These are phyloP conservation scores for Alternaria longipes DNA, from an alignment of 2,329 filamentous ascomycete species.

Conservation along the genomic window DNA sequence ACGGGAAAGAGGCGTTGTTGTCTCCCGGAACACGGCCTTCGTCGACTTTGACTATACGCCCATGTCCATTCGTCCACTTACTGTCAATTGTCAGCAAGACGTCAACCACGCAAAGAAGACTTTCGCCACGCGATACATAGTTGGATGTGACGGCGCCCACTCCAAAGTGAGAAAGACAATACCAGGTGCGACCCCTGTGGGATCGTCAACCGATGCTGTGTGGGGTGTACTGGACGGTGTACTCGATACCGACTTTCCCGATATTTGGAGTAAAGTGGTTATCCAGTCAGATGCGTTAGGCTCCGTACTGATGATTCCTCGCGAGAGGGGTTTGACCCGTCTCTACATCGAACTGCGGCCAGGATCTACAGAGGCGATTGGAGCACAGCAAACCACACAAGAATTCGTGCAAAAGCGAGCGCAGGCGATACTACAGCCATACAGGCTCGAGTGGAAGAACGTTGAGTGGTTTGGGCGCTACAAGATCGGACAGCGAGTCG, in stretches of 20 bases:
- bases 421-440: slow-evolving; percentile 57
- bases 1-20: slow-evolving; percentile 68
- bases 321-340: slow-evolving; percentile 76
- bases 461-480: slow-evolving; percentile 64
- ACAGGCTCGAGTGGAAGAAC: slow-evolving; percentile 55
- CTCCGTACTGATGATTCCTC: slow-evolving; percentile 76
- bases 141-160: slow-evolving; percentile 78
- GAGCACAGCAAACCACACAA: slow-evolving; percentile 58
- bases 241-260: slow-evolving; percentile 75
- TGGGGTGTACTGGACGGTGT: slow-evolving; percentile 79
- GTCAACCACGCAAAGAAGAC: slow-evolving; percentile 50
- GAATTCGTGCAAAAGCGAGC: slow-evolving; percentile 76
- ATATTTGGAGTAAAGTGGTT: slow-evolving; percentile 78
- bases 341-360: slow-evolving; percentile 61
- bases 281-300: slow-evolving; percentile 73
- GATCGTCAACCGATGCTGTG: slow-evolving; percentile 63
- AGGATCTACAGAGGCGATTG: slow-evolving; percentile 42
- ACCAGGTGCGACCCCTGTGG: slow-evolving; percentile 55
- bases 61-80: slow-evolving; percentile 50
- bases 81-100: slow-evolving; percentile 54
- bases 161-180: slow-evolving; percentile 75
- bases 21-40: slow-evolving; percentile 72
- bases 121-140: slow-evolving; percentile 69
- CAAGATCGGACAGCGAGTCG: slow-evolving; percentile 60
- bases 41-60: slow-evolving; percentile 57